phyloP scores from a whole-genome alignment of 805 yeast species.

The Kluyveromyces aestuarii region DNA sequence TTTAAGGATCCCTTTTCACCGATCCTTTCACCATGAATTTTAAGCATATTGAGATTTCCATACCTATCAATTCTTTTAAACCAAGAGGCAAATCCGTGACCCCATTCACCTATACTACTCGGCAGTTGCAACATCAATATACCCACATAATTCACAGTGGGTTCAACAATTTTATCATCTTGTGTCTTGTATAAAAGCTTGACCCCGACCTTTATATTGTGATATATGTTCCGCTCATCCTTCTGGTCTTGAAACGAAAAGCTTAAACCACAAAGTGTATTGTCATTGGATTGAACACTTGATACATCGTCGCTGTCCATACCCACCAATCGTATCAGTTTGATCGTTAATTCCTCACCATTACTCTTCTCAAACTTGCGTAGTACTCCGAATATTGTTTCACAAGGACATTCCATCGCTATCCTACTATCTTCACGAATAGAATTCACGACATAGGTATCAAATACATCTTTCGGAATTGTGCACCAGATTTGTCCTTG shows the following conservation, averaged over 20 bases:
- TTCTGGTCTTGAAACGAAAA: constrained; percentile 23
- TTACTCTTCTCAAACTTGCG: constrained; percentile 23
- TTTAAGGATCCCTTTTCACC: constrained; percentile 7
- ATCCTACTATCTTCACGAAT: constrained; percentile 21
- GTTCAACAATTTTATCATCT: constrained; percentile 50
- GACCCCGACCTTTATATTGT: constrained; percentile 65
- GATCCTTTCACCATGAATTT: constrained; percentile 34
- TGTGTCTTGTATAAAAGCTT: constrained; percentile 47
- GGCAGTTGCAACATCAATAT: constrained; percentile 44
- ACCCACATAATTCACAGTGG: constrained; percentile 47
- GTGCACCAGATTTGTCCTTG: constrained; percentile 28
- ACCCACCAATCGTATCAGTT: constrained; percentile 14
- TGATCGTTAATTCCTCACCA: constrained; percentile 20
- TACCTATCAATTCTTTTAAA: constrained; percentile 62
- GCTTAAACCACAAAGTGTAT: constrained; percentile 21
- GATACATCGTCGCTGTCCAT: constrained; percentile 2
- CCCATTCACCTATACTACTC: constrained; percentile 20
- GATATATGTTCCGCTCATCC: constrained; percentile 37
- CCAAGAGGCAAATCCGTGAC: constrained; percentile 38
- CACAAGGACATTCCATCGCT: constrained; percentile 27
- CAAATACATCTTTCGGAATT: constrained; percentile 24
- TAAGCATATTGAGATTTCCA: constrained; percentile 40
- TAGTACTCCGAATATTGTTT: constrained; percentile 21
- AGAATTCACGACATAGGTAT: constrained; percentile 18
- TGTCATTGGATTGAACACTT: constrained; percentile 6